Evolutionary conservation across 306 rosid genomes (phyloP), one percentile per base, ranked within the genome.

Genomic region (Lathyrus tuberosus): DNA sequence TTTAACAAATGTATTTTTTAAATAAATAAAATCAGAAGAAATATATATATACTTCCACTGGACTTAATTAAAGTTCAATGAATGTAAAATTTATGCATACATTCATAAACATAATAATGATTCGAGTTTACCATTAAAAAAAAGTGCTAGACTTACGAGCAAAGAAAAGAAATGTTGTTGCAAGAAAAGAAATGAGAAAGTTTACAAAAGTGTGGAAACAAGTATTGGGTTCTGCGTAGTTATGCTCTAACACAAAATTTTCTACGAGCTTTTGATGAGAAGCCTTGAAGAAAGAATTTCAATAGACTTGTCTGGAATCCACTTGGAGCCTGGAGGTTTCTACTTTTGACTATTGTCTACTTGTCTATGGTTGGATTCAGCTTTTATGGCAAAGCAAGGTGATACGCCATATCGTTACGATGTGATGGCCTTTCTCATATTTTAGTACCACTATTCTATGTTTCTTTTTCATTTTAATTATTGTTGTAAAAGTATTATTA

Each of bases 321-420:
- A 77, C 64, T 77, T 75, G 70, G 66, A 64, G 47, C 53, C n/a
- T n/a, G n/a, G n/a, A 64, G 43, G 63, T 6, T 56, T n/a, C 62
- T 70, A 44, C 63, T 65, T 70, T 64, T 8, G 17, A 33, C 40
- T 48, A 30, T 47, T 78, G 69, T 72, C 71, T 51, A 35, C 56
- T 65, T 78, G 69, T 72, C 71, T 51, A 14, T 71, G 71, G 78
- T 46, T 60, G 73, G 70, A 71, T 40, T 59, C 69, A 78, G 74
- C 77, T 71, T 65, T 78, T 78, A 20, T 16, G 5, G 24, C 35
- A 78, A 78, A 71, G 70, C 40, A 64, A 44, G 4, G 10, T 8
- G 78, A 71, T 78, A 35, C 82, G 69, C 77, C 9, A 78, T 64
- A 71, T 78, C 81, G 22, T 14, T 11, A 7, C 8, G 77, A 77